Conservation (phyloP, 179 eudicot species). For the Amaranthus tricolor region DNA sequence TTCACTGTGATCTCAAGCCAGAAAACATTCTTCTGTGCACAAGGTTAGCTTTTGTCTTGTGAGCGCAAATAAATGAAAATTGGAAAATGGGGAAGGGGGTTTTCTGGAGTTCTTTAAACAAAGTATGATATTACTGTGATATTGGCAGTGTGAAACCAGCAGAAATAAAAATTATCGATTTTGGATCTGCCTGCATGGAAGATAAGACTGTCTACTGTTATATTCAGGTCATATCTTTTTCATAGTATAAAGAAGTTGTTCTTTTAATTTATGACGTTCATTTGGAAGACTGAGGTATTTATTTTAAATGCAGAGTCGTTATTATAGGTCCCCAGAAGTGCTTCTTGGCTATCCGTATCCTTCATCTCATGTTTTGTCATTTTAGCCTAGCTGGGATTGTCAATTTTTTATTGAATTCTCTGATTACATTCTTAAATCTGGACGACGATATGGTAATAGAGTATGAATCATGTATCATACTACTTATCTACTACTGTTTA, state of each 20-base stretch:
- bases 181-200: constrained; percentile 99
- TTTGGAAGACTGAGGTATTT: constrained; percentile 6
- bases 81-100: constrained; percentile 1
- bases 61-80: not conserved
- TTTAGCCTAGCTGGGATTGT: not conserved
- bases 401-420: constrained; percentile 3
- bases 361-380: constrained; percentile 18
- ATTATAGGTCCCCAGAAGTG: constrained; percentile 99
- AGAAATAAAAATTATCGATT: constrained; percentile 92
- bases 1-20: constrained; percentile 97
- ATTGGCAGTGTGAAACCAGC: constrained; percentile 79
- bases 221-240: constrained; percentile 63
- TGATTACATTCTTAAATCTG: not conserved
- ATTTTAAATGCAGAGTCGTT: constrained; percentile 80
- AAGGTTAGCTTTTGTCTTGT: constrained; percentile 51
- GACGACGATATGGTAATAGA: not conserved
- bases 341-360: constrained; percentile 99
- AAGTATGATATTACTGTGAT: constrained; percentile 26
- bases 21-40: constrained; percentile 94
- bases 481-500: not conserved
- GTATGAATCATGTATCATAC: not conserved
- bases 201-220: constrained; percentile 95
- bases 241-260: constrained; percentile 7
- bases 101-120: constrained; percentile 11
- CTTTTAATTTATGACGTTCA: constrained; percentile 8